Percentiles rank a stretch among this genome's conserved stretches.
phyloP scores from a whole-genome alignment of 495 filamentous ascomycete species.

The Penicillium salamii region DNA sequence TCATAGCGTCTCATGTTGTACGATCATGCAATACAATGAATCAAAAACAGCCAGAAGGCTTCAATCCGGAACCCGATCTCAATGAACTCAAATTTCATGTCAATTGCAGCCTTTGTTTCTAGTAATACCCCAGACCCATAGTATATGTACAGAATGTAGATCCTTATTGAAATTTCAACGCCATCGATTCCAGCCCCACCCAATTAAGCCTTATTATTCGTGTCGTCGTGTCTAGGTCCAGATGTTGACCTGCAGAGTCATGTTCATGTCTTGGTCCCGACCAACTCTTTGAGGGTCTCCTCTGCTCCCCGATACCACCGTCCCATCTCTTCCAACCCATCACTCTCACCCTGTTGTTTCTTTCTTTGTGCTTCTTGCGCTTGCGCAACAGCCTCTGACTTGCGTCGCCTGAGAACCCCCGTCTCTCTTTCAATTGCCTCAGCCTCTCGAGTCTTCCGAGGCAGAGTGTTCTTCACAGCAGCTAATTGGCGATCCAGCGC shows the following conservation, averaged over 20 bases:
- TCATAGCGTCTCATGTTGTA: slow-evolving; percentile 46
- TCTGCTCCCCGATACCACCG: slow-evolving; percentile 79
- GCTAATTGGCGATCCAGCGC: slow-evolving; percentile 68
- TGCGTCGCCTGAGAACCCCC: slow-evolving; percentile 65
- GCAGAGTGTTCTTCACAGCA: slow-evolving; percentile 59
- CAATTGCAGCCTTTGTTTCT: not conserved
- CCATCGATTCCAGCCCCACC: slow-evolving; percentile 14
- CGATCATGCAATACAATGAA: slow-evolving; percentile 46
- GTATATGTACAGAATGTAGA: slow-evolving; percentile 13
- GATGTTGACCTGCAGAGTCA: not conserved
- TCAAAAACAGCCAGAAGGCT: slow-evolving; percentile 38
- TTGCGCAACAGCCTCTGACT: slow-evolving; percentile 60
- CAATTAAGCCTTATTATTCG: slow-evolving; percentile 15
- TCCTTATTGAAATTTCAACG: slow-evolving; percentile 25
- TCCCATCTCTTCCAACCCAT: slow-evolving; percentile 79
- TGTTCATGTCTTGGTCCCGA: slow-evolving; percentile 47
- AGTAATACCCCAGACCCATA: not conserved
- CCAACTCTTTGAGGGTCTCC: slow-evolving; percentile 61
- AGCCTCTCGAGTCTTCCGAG: slow-evolving; percentile 69
- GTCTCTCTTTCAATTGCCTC: slow-evolving; percentile 72
- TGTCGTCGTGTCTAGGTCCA: slow-evolving; percentile 11
- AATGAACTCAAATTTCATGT: slow-evolving; percentile 1
- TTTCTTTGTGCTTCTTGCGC: slow-evolving; percentile 78
- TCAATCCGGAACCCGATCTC: slow-evolving; percentile 33
- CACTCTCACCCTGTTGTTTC: slow-evolving; percentile 69